Base-by-base conservation (phyloP, 176 grass and related monocot species). In the Triticum aestivum region DNA sequence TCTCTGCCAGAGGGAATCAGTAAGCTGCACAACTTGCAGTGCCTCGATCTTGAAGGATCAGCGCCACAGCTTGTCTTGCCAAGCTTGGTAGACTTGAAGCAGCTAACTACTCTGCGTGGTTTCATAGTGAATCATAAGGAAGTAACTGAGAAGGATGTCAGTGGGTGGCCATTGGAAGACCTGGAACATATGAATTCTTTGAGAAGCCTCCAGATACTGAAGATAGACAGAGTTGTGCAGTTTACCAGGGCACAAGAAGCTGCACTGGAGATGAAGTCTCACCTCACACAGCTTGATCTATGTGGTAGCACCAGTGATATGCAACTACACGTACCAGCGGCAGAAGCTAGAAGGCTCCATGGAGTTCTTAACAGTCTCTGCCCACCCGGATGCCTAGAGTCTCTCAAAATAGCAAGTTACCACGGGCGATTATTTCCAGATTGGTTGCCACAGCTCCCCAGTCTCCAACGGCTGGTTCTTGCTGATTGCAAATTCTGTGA, bases 381-480 rank as follows among this genome's bases (percentile, higher is more conserved):
- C 14, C 89, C 81, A 21, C 82, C 71, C 30, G 23, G 21, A 67
- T 80, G 80, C 89, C 35, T 91, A 65, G 89, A 88, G 51, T 83
- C 49, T 11, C 79, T 91, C n/a, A 87, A 91, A 75, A 81, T 91
- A 38, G 42, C 11, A 33, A 71, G 81, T 6, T 91, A 84, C 45
- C 11, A 78, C 23, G 85, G 85, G 18, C 27, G 8, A 78, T 49
- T 56, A 18, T 65, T 84, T 65, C 85, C 89, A 12, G 23, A 52
- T 54, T 91, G 89, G 85, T 35, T 83, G 6, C 47, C 10, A 12
- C 41, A 26, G 21, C 83, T 82, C 44, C 73, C 30, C 37, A 59
- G 74, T 39, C 79, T 79, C 32, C 42, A 44, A 51, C 79, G 26
- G 59, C 65, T 87, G 27, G 73, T 79, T 29, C 77, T 86, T 30